phyloP scores from a whole-genome alignment of 2,329 filamentous ascomycete species.

The Claviceps pazoutovae region DNA sequence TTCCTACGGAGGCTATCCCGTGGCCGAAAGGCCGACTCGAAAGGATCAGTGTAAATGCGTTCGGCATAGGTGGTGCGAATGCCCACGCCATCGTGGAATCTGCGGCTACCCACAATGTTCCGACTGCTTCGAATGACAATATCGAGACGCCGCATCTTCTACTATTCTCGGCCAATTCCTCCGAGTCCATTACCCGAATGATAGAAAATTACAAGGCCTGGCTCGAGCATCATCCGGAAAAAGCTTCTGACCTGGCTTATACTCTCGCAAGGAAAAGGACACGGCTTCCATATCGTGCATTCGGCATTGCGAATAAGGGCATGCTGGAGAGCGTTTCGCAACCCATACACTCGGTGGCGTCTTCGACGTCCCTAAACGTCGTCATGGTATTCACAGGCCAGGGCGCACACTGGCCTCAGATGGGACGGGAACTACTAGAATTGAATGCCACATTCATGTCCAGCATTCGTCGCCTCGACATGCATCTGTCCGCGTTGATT shows the following conservation, averaged over 20 bases:
- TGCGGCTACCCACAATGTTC: not conserved
- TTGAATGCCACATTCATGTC: slow-evolving; percentile 8
- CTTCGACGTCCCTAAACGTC: not conserved
- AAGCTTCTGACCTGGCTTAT: not conserved
- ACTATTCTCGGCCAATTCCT: not conserved
- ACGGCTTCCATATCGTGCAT: not conserved
- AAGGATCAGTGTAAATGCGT: slow-evolving; percentile 18
- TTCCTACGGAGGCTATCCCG: slow-evolving; percentile 16
- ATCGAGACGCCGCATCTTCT: not conserved
- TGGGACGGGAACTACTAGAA: slow-evolving; percentile 19
- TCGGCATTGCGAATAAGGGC: not conserved
- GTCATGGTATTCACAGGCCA: slow-evolving; percentile 25
- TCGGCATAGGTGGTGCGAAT: slow-evolving; percentile 24
- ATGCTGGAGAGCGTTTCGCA: slow-evolving; percentile 2
- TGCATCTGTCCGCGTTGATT: not conserved
- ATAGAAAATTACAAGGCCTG: not conserved
- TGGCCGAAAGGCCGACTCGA: slow-evolving; percentile 21
- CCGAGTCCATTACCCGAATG: not conserved
- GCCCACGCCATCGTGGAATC: slow-evolving; percentile 13
- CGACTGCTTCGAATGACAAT: not conserved
- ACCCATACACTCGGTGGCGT: not conserved
- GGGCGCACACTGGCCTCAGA: slow-evolving; percentile 29
- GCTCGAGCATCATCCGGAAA: not conserved
- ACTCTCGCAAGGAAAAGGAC: not conserved
- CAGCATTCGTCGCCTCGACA: slow-evolving; percentile 5